These are phyloP conservation scores for Fusarium piperis DNA, from an alignment of 2,329 filamentous ascomycete genomes.

Conservation along the genomic window DNA sequence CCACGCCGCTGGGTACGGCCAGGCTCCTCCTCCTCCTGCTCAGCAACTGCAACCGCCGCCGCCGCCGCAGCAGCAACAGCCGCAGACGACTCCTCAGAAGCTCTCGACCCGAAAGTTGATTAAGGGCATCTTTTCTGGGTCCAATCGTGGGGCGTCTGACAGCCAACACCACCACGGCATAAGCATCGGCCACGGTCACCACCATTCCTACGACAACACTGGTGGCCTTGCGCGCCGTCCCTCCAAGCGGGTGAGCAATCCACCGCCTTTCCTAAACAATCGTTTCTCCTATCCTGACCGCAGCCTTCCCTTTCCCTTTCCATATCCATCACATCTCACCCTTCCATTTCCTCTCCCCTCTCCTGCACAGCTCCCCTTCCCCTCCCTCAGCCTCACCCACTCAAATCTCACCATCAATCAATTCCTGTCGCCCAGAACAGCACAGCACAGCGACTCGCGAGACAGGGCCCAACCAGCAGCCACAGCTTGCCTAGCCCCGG, in stretches of 20 bases:
- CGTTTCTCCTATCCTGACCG: conserved; percentile 35
- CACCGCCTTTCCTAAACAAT: conserved; percentile 54
- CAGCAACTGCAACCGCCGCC: conserved; percentile 44
- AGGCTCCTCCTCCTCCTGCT: conserved; percentile 20
- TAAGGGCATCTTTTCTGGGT: conserved; percentile 62
- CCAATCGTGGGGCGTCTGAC: conserved; percentile 44
- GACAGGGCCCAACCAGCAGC: conserved; percentile 26
- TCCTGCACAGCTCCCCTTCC: background rate
- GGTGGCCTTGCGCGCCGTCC: conserved; percentile 61
- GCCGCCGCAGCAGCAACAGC: conserved; percentile 50
- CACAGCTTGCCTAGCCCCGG: conserved; percentile 31
- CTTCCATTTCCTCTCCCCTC: conserved; percentile 11
- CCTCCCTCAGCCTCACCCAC: conserved; percentile 28
- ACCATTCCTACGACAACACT: conserved; percentile 58
- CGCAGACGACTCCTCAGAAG: conserved; percentile 50
- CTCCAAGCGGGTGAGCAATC: conserved; percentile 67
- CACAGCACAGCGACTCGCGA: background rate
- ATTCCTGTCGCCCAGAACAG: background rate
- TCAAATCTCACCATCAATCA: conserved; percentile 21
- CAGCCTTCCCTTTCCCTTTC: conserved; percentile 2
- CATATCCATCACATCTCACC: conserved; percentile 25
- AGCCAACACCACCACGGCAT: conserved; percentile 43
- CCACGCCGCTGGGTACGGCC: conserved; percentile 32
- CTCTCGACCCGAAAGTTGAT: conserved; percentile 64
- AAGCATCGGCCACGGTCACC: conserved; percentile 42